Conservation (phyloP, 345 rosid species). For the Eucalyptus viminalis region DNA sequence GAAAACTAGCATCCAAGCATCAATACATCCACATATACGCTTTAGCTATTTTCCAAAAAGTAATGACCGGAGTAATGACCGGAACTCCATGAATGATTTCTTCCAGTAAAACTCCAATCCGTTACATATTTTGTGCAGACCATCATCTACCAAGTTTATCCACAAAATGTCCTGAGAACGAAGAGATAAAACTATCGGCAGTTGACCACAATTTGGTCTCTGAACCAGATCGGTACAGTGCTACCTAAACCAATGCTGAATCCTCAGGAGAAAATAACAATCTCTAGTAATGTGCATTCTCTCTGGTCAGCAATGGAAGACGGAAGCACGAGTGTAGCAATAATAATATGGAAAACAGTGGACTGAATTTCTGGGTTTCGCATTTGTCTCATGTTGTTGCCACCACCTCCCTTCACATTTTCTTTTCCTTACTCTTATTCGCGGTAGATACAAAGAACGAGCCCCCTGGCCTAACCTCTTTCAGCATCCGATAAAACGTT, state of each 20-base stretch:
- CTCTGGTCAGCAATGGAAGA: not conserved
- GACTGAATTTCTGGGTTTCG: not conserved
- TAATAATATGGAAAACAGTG: not conserved
- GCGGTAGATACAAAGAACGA: not conserved
- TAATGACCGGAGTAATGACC: not conserved
- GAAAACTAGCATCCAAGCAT: not conserved
- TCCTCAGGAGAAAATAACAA: not conserved
- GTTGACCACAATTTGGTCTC: not conserved
- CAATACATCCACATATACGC: not conserved
- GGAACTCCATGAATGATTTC: not conserved
- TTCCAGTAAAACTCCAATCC: not conserved
- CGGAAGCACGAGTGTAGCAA: not conserved
- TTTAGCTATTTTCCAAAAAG: not conserved
- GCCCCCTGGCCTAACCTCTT: not conserved
- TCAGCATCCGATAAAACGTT: not conserved
- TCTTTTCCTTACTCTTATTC: not conserved
- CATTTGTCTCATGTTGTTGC: not conserved
- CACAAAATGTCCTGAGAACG: not conserved
- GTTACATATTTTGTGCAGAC: not conserved
- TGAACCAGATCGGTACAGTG: not conserved
- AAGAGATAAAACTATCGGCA: not conserved
- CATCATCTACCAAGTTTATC: not conserved
- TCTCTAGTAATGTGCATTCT: not conserved
- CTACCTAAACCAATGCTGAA: not conserved
- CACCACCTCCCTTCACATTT: not conserved